Evolutionary conservation across 2,329 filamentous ascomycete genomes (phyloP).

Genomic region (Colletotrichum lentis): DNA sequence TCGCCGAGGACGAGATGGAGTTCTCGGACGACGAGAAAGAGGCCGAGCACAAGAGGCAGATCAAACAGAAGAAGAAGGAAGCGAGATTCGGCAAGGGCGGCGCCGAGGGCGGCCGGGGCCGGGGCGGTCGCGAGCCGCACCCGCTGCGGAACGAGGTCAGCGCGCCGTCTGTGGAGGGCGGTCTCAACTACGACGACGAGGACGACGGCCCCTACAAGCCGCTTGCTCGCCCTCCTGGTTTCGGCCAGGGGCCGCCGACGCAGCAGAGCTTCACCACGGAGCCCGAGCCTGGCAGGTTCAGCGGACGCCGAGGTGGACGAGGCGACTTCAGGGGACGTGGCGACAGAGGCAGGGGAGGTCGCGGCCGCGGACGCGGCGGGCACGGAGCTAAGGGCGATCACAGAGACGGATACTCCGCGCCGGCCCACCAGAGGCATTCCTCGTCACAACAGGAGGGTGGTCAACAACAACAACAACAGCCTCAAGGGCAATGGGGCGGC

Average conservation of each 20-base stretch:
- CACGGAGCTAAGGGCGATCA: conserved; percentile 48
- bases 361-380: conserved; percentile 49
- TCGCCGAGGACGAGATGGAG: conserved; percentile 84
- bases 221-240: conserved; percentile 71
- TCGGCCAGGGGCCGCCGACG: conserved; percentile 59
- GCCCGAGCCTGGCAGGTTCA: conserved; percentile 44
- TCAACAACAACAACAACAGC: conserved; percentile 42
- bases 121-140: conserved; percentile 48
- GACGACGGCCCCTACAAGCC: conserved; percentile 77
- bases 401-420: conserved; percentile 55
- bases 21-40: conserved; percentile 98
- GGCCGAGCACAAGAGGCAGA: conserved; percentile 75
- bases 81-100: conserved; percentile 49
- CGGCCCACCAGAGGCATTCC: conserved; percentile 44
- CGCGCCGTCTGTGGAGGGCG: conserved; percentile 46
- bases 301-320: conserved; percentile 51
- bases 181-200: conserved; percentile 73
- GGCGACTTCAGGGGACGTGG: conserved; percentile 59
- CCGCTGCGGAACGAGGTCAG: conserved; percentile 52
- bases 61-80: conserved; percentile 72
- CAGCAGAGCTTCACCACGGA: conserved; percentile 57
- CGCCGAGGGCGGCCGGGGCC: conserved; percentile 46
- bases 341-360: conserved; percentile 49
- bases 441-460: conserved; percentile 20
- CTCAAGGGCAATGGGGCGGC: conserved; percentile 48